Base-by-base conservation (phyloP, 1,284 basidiomycete genomes). In the Ceratobasidium sp. region DNA sequence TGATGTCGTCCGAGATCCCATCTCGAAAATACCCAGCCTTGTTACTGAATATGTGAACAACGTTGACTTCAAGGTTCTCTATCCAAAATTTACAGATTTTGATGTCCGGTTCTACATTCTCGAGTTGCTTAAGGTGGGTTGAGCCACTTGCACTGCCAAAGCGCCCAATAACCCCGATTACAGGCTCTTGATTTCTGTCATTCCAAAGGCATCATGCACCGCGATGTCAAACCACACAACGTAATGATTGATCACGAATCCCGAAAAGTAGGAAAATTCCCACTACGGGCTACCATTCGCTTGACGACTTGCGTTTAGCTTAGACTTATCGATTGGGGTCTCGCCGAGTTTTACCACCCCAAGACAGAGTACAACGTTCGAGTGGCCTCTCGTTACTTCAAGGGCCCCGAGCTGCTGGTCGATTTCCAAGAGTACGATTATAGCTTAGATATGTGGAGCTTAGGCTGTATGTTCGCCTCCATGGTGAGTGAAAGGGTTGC, bases 171-270 rank as follows among this genome's bases (percentile, higher is more conserved):
- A 67, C 52, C 30, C 26, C 1, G 0, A 30, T 47, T 44, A 30
- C 74, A 95, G 93, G 97, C 98, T 18, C 85, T 99, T 80, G 97
- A 99, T 83, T 99, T 92, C 80, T 98, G 96, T 79, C 98, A 98
- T 83, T 98, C 97, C 41, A 94, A 96, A 77, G 97, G 97, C 14
- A 98, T 98, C 81, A 99, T 98, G 96, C 98, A 99, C 81, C 89
- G 98, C 76, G 98, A 99, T 81, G 97, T 99, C 76, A 99, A 99
- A 82, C 97, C 98, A 4, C 96, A 98, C 84, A 99, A 99, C 81
- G 96, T 99, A 73, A 98, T 99, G 96, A 98, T 99, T 82, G 98
- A 99, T 83, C 96, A 98, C 80, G 95, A 98, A 79, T 92, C 93
- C 81, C 91, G 94, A 80, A 96, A 96, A 86, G 94, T 93, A 79